Evolutionary conservation across 345 rosid species (phyloP).

Genomic region (Trapa incisa): DNA sequence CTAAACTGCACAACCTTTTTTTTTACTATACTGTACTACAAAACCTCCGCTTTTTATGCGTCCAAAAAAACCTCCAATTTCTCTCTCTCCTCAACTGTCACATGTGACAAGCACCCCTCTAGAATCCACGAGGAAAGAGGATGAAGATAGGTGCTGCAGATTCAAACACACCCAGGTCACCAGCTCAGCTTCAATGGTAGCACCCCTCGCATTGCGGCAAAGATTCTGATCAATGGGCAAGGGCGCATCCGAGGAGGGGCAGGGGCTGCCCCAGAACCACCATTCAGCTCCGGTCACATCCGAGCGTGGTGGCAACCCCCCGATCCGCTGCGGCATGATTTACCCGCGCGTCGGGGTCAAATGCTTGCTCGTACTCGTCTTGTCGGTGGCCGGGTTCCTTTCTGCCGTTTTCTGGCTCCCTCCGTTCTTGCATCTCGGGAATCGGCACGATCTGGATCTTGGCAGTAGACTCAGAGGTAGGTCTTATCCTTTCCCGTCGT

Average conservation of each 20-base stretch:
- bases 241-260: slow-evolving; percentile 40
- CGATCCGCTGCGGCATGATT: slow-evolving; percentile 21
- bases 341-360: slow-evolving; percentile 33
- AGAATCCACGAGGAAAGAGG: slow-evolving; percentile 8
- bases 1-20: too few relatives aligned
- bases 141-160: not conserved
- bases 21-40: not conserved
- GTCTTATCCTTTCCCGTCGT: not conserved
- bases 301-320: slow-evolving; percentile 9
- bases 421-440: slow-evolving; percentile 50
- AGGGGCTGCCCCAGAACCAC: slow-evolving; percentile 24
- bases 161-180: not conserved
- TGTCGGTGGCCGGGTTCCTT: slow-evolving; percentile 57
- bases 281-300: slow-evolving; percentile 14
- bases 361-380: slow-evolving; percentile 45
- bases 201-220: not conserved
- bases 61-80: not conserved
- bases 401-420: slow-evolving; percentile 82
- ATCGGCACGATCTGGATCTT: slow-evolving; percentile 57
- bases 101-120: not conserved
- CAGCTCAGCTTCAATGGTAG: slow-evolving; percentile 4
- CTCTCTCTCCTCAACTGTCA: not conserved
- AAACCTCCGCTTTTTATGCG: not conserved
- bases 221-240: slow-evolving; percentile 42
- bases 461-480: slow-evolving; percentile 62